phyloP scores from a whole-genome alignment of 805 yeast genomes.

The Saturnispora hagleri region DNA sequence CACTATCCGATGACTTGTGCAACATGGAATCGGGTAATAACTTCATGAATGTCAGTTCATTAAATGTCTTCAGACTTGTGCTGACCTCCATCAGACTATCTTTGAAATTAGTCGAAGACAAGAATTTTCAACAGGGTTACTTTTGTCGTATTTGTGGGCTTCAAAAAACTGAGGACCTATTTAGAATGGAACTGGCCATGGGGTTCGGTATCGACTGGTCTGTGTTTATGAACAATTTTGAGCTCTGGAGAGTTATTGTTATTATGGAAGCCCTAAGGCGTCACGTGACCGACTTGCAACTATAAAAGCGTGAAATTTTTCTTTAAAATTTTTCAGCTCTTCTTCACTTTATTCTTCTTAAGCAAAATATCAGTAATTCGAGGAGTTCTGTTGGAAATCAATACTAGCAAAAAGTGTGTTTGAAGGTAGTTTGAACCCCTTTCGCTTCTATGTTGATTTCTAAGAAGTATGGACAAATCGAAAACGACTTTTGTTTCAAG shows the following conservation, averaged over 20 bases:
- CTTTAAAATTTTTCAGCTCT: not conserved
- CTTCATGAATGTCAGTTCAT: constrained; percentile 27
- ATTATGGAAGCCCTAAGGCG: constrained; percentile 8
- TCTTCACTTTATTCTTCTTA: not conserved
- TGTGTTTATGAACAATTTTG: constrained; percentile 29
- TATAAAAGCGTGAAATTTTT: not conserved
- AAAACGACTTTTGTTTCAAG: not conserved
- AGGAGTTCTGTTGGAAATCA: not conserved
- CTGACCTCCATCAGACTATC: constrained; percentile 33
- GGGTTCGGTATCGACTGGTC: constrained; percentile 35
- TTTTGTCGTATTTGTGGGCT: constrained; percentile 39
- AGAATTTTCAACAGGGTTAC: constrained; percentile 33
- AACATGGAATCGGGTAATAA: constrained; percentile 1
- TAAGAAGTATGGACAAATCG: not conserved
- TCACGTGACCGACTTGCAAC: not conserved
- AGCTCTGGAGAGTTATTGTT: constrained; percentile 27
- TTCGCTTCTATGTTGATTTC: not conserved
- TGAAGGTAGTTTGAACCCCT: not conserved
- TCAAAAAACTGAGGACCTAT: constrained; percentile 30
- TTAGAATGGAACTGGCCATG: constrained; percentile 32
- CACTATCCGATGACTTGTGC: not conserved
- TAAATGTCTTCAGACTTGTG: constrained; percentile 33
- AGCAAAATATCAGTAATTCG: not conserved
- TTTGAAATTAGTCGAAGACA: constrained; percentile 35
- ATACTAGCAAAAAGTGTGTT: not conserved